phyloP scores from a whole-genome alignment of 306 rosid species.

The Cicer chorassanicum region DNA sequence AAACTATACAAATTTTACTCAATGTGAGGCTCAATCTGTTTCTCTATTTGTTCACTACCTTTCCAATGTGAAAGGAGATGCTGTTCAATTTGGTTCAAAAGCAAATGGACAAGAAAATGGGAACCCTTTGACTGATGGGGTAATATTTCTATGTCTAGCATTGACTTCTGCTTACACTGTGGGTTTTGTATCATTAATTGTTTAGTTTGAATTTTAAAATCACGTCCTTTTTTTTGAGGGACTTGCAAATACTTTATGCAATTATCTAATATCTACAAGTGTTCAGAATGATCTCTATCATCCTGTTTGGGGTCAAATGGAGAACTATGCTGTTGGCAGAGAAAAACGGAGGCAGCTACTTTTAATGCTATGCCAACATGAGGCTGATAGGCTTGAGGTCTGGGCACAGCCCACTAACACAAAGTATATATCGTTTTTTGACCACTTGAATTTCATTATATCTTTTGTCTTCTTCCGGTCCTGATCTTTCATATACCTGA shows the following conservation, averaged over 20 bases:
- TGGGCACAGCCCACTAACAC: constrained; percentile 96
- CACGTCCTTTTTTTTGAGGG: constrained; percentile 1
- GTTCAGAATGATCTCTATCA: constrained; percentile 74
- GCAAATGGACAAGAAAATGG: constrained; percentile 82
- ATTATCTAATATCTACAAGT: constrained; percentile 43
- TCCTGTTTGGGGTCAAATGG: constrained; percentile 98
- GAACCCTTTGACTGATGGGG: constrained; percentile 63
- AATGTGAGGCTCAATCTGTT: constrained; percentile 94
- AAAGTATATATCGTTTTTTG: constrained; percentile 58
- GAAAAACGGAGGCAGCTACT: constrained; percentile 89
- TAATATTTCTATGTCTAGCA: constrained; percentile 50
- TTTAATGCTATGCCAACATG: constrained; percentile 90
- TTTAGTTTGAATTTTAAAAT: constrained; percentile 34
- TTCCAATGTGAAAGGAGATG: constrained; percentile 71
- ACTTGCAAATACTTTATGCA: constrained; percentile 38
- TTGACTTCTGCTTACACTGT: constrained; percentile 31
- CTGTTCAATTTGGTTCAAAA: constrained; percentile 65
- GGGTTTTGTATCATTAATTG: constrained; percentile 23
- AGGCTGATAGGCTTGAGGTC: constrained; percentile 97
- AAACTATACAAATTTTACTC: constrained; percentile 73
- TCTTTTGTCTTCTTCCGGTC: constrained; percentile 15
- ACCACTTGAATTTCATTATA: not conserved
- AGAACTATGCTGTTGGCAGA: constrained; percentile 79
- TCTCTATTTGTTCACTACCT: constrained; percentile 83
- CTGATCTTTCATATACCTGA: constrained; percentile 39